These are phyloP conservation scores for Lentinus brumalis DNA, from an alignment of 768 basidiomycete genomes.

Conservation along the genomic window DNA sequence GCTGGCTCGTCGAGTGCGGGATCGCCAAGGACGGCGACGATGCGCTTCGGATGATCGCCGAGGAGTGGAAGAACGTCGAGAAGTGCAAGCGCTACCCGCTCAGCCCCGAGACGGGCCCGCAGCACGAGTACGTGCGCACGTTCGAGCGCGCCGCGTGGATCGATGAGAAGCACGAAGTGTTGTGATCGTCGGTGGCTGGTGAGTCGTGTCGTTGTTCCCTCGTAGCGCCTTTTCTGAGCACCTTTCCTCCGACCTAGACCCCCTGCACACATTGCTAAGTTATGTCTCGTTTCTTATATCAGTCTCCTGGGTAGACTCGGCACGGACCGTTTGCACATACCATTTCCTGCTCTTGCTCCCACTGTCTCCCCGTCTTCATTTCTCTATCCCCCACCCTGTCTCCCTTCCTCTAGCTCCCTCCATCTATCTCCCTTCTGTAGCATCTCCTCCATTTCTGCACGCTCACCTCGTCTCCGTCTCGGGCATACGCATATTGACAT, in stretches of 20 bases:
- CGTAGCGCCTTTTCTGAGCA: too few species aligned
- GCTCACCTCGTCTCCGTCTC: too few species aligned
- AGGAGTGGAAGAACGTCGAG: slow-evolving; percentile 75
- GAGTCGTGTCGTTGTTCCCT: neutral
- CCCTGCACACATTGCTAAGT: too few species aligned
- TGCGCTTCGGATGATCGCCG: slow-evolving; percentile 63
- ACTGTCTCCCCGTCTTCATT: too few species aligned
- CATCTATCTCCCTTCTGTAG: too few species aligned
- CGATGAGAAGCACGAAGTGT: slow-evolving; percentile 22
- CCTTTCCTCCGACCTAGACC: too few species aligned
- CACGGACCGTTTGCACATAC: neutral
- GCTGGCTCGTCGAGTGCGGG: slow-evolving; percentile 75
- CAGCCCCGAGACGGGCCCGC: slow-evolving; percentile 79
- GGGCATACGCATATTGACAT: too few species aligned
- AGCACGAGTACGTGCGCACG: slow-evolving; percentile 72
- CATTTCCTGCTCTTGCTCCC: neutral
- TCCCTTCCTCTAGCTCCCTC: too few species aligned
- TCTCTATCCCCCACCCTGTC: too few species aligned
- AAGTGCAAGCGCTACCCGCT: slow-evolving; percentile 76
- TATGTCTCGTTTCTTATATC: neutral
- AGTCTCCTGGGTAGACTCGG: neutral
- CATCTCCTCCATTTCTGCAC: too few species aligned
- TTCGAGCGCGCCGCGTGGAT: slow-evolving; percentile 38
- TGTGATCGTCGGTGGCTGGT: slow-evolving; percentile 17
- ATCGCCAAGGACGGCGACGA: slow-evolving; percentile 62